These are phyloP conservation scores for Cyberlindnera veronae DNA, from an alignment of 805 yeast genomes.

Conservation along the genomic window DNA sequence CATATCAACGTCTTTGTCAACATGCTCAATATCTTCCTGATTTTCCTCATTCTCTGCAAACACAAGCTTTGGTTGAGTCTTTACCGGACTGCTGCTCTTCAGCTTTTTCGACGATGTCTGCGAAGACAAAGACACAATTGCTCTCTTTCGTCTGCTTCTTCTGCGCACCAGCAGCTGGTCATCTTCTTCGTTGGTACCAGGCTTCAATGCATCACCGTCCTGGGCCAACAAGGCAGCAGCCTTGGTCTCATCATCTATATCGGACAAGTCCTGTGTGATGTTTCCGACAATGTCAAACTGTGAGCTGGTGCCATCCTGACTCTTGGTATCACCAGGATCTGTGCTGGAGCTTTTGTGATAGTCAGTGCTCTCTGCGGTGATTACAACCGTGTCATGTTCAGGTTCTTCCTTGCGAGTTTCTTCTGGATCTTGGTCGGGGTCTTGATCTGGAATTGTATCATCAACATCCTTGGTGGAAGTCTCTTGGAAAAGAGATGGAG, in stretches of 20 bases:
- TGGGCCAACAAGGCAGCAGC: too few species aligned
- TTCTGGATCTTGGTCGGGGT: neutral
- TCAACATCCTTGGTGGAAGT: neutral
- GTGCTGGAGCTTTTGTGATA: too few species aligned
- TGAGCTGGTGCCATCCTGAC: neutral
- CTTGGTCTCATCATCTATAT: slow-evolving; percentile 27
- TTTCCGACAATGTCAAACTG: slow-evolving; percentile 14
- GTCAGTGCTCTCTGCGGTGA: too few species aligned
- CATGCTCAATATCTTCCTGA: neutral
- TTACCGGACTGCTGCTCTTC: neutral
- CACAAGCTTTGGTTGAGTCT: neutral
- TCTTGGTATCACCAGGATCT: neutral
- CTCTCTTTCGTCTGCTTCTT: slow-evolving; percentile 6
- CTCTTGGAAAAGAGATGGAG: neutral
- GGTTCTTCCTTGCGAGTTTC: too few species aligned
- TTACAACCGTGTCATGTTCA: too few species aligned
- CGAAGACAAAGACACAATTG: neutral
- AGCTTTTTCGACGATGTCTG: neutral
- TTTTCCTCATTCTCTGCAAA: neutral
- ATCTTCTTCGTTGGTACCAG: slow-evolving; percentile 5
- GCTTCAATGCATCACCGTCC: slow-evolving; percentile 13
- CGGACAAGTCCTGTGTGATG: slow-evolving; percentile 28
- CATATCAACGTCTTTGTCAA: neutral
- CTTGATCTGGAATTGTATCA: neutral
- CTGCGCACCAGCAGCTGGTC: slow-evolving; percentile 1